phyloP scores from a whole-genome alignment of 1,284 basidiomycete species.

The Leccinum angustisporum region DNA sequence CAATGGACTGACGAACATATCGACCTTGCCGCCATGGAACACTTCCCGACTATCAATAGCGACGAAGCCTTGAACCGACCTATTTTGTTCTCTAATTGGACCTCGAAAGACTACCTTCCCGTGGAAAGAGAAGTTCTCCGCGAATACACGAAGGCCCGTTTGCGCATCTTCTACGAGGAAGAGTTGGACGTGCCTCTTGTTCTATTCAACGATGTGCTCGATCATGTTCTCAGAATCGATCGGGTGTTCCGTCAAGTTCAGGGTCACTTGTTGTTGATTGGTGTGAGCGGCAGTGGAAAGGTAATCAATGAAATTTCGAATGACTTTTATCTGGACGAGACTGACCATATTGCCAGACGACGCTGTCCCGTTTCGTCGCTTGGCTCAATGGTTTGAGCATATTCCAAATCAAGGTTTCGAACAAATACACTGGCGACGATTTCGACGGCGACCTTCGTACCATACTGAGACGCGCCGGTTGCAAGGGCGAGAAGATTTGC shows the following conservation, averaged over 20 bases:
- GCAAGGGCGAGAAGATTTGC: slow-evolving; percentile 76
- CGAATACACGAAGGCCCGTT: slow-evolving; percentile 95
- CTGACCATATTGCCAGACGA: slow-evolving; percentile 64
- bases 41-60: slow-evolving; percentile 91
- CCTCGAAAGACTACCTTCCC: slow-evolving; percentile 94
- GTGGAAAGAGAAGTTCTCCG: slow-evolving; percentile 92
- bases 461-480: slow-evolving; percentile 91
- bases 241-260: slow-evolving; percentile 99
- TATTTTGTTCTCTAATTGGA: slow-evolving; percentile 99
- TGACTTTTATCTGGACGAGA: background rate
- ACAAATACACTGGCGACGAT: slow-evolving; percentile 97
- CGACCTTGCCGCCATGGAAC: slow-evolving; percentile 78
- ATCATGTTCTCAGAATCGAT: slow-evolving; percentile 96
- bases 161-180: slow-evolving; percentile 96
- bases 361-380: slow-evolving; percentile 95
- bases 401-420: slow-evolving; percentile 98
- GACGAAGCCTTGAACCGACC: slow-evolving; percentile 85
- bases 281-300: slow-evolving; percentile 97
- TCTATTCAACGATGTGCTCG: slow-evolving; percentile 96
- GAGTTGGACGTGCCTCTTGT: slow-evolving; percentile 98
- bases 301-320: slow-evolving; percentile 42
- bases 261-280: slow-evolving; percentile 82
- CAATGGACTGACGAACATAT: slow-evolving; percentile 95
- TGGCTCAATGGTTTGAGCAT: slow-evolving; percentile 99
- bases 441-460: slow-evolving; percentile 97